Evolutionary conservation across 352 stramenopile species (phyloP), one percentile per base, ranked within the genome.

Genomic region (Globisporangium middletonii): DNA sequence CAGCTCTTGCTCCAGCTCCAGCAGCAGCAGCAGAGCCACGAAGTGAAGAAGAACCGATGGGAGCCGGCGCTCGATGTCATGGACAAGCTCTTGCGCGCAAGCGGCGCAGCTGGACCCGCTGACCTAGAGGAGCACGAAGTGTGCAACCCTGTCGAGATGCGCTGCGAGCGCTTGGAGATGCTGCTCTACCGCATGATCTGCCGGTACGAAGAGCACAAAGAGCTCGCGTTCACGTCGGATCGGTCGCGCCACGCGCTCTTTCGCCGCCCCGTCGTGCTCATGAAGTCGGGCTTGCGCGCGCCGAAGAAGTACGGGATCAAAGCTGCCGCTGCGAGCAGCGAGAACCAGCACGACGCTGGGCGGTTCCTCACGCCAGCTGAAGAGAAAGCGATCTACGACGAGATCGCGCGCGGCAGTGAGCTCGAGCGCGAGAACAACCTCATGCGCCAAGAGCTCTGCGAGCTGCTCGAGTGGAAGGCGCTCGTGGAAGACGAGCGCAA

Each of bases 141-240:
- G 42, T 62, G 63, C 27, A 69, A 79, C 56, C 59, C 72, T 8
- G 65, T 84, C 3, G 72, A 86, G 28, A 53, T 77, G 35, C 77
- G 83, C 11, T 90, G 79, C 13, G 77, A 89, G 27, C 71, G 83
- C 33, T 60, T 93, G 38, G 83, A 93, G 44, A 90, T 93, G 79
- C 63, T 93, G 27, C 63, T 93, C 18, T 93, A 93, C 55, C 75
- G 83, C 12, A 93, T 93, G 81, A 89, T 93, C 54, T 93, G 83
- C 47, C 77, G 83, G 7, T 88, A 86, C 59, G 83, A 93, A 67
- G 83, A 93, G 59, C 86, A 90, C 52, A 90, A 89, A 53, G 75
- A 83, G 44, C 64, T 85, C 38, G 73, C 79, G 8, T 89, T 84
- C 33, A 67, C 77, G 30, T 72, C 70, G 3, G 60, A 77, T 27